phyloP scores from a whole-genome alignment of 306 rosid genomes.

The Sphenostylis stenocarpa region DNA sequence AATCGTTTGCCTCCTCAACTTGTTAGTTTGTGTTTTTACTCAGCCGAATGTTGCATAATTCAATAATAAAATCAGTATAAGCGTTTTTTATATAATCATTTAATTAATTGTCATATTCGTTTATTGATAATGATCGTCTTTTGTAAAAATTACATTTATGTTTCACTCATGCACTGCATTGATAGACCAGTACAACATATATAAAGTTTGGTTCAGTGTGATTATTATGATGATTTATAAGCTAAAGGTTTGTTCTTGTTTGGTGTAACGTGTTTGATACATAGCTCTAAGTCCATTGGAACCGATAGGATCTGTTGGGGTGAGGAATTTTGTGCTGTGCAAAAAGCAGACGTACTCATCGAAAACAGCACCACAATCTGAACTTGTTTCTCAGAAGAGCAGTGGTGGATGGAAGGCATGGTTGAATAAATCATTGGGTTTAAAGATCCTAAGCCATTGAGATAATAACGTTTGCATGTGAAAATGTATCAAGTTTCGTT shows the following conservation, averaged over 20 bases:
- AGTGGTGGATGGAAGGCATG: conserved; percentile 54
- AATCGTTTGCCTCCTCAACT: neutral
- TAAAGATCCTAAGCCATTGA: conserved; percentile 34
- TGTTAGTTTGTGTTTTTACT: neutral
- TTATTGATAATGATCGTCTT: neutral
- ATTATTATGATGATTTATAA: neutral
- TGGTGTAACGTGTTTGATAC: conserved; percentile 19
- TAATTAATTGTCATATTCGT: neutral
- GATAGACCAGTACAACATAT: neutral
- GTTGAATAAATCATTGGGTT: conserved; percentile 45
- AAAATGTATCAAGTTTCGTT: neutral
- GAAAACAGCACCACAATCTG: conserved; percentile 35
- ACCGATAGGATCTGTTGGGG: conserved; percentile 51
- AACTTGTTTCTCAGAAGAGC: conserved; percentile 40
- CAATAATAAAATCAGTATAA: neutral
- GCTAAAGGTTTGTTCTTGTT: conserved; percentile 7
- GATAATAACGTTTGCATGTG: neutral
- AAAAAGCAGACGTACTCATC: conserved; percentile 49
- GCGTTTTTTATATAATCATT: neutral
- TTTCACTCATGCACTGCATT: no score
- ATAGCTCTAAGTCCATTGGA: conserved; percentile 65
- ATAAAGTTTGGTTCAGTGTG: conserved; percentile 11
- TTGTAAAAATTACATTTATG: neutral
- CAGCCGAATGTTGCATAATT: neutral
- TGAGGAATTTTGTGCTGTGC: conserved; percentile 53